These are phyloP conservation scores for Panellus pusillus DNA, from an alignment of 768 basidiomycete genomes.

Conservation along the genomic window DNA sequence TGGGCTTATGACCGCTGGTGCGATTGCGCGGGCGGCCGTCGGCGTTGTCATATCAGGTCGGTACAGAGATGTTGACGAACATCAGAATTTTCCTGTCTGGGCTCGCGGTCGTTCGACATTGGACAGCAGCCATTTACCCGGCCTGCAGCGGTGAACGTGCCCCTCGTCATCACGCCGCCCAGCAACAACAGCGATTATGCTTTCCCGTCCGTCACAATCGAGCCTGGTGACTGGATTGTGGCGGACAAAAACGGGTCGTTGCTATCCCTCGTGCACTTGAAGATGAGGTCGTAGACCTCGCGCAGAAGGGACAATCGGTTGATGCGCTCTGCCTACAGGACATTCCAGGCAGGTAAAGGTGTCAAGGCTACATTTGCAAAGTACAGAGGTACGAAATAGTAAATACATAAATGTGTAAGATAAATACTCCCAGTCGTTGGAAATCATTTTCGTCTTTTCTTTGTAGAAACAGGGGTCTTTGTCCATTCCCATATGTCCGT, in stretches of 20 bases:
- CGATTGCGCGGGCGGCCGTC: slow-evolving; percentile 62
- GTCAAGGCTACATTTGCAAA: slow-evolving; percentile 77
- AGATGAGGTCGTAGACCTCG: slow-evolving; percentile 55
- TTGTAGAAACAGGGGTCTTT: slow-evolving; percentile 12
- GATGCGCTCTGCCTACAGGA: slow-evolving; percentile 77
- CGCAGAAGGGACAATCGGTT: slow-evolving; percentile 55
- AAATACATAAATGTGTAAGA: slow-evolving; percentile 8
- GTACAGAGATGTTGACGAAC: slow-evolving; percentile 83
- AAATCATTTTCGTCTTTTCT: slow-evolving; percentile 5
- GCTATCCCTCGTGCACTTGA: slow-evolving; percentile 63
- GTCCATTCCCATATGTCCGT: slow-evolving; percentile 17
- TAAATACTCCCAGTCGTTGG: neutral
- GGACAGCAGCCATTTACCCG: slow-evolving; percentile 82
- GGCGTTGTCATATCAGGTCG: slow-evolving; percentile 85
- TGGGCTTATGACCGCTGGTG: slow-evolving; percentile 69
- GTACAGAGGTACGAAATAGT: slow-evolving; percentile 58
- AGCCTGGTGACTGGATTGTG: slow-evolving; percentile 81
- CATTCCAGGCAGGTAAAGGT: slow-evolving; percentile 70
- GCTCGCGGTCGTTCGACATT: slow-evolving; percentile 81
- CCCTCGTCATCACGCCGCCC: slow-evolving; percentile 52
- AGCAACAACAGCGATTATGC: slow-evolving; percentile 34
- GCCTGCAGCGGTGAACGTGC: slow-evolving; percentile 71
- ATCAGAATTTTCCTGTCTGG: slow-evolving; percentile 79
- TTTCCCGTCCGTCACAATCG: slow-evolving; percentile 57
- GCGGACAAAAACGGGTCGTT: slow-evolving; percentile 87